Base-by-base conservation (phyloP, 495 filamentous ascomycete genomes). In the Pyrenopolyporus hunteri region DNA sequence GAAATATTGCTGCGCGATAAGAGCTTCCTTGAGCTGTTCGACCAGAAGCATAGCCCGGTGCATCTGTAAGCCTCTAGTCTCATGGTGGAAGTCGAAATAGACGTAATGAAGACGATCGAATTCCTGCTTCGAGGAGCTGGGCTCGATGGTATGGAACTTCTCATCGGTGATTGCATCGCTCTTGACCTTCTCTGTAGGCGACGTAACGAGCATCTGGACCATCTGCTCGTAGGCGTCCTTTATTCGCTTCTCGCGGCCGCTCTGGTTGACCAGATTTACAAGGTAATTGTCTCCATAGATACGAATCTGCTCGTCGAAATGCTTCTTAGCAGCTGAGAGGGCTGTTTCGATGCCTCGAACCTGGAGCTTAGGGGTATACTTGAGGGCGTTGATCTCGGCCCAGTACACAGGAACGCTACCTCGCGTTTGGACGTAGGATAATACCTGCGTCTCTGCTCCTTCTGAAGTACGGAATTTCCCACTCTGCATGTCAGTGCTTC, bases 81-180 rank as follows among this genome's bases (percentile, higher is more conserved):
- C 94, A 70, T 89, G 92, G 76, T 98, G 94, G 73, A 93, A 98
- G 77, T 98, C 95, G 64, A 98, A 98, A 78, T 98, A 98, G 52
- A 97, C 74, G 69, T 98, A 98, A 68, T 98, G 92, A 11, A 98
- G 77, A 25, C 85, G 85, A 70, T 97, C 92, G 70, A 88, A 86
- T 39, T 84, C 80, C 51, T 85, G 84, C 42, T 82, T 74, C 47
- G 59, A 31, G 52, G 81, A 70, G 19, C 68, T 75, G 2, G 93
- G 74, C 69, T 96, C 90, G 55, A 97, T 78, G 31, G 83, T 71
- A 66, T 85, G 89, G 69, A 96, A 87, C 70, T 92, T 93, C 67
- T 98, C 94, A 37, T 87, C 77, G 1, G 87, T 87, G 13, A 75
- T 65, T 19, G 72, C 67, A 50, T 85, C 80, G 28, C 73, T 71